Base-by-base conservation (phyloP, 108 stramenopile genomes). In the Nitzschia putrida region DNA sequence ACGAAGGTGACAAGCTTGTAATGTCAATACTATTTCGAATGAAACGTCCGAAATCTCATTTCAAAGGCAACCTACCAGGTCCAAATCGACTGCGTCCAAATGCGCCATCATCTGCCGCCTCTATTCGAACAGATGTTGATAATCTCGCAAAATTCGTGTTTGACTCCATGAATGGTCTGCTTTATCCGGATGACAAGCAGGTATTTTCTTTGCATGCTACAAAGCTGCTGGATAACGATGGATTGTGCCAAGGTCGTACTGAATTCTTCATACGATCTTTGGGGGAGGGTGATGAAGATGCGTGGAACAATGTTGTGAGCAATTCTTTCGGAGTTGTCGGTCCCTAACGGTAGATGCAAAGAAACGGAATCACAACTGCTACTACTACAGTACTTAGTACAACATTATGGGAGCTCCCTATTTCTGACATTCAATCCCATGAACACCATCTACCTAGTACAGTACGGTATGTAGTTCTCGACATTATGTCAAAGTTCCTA, bases 111-210 rank as follows among this genome's bases (percentile, higher is more conserved):
- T 53, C 38, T 52, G 51, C 77, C 10, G 34, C 47, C 13, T 64
- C 66, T 10, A 57, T 57, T 38, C 74, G 88, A 16, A 76, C 80
- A 22, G 93, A 95, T 76, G 80, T 95, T 16, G 94, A 95, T 52
- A 95, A 92, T 71, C 54, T 92, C 22, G 73, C 84, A 61, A 95
- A 92, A 73, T 95, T 95, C 72, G 88, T 95, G 18, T 54, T 95
- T 69, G 94, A 92, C 65, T 87, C 86, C 2, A 71, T 92, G 79
- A 91, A 95, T 65, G 85, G 69, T 29, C 22, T 92, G 3, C 44
- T 92, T 11, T 95, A 87, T 58, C 81, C 66, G 0, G 91, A 95
- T 65, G 93, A 95, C 68, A 61, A 75, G n/a, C 94, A 95, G 71
- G 74, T 95, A 4, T 71, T 77, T 16, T 80, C 81, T 38, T 54